Percentiles rank a stretch among this genome's conserved stretches.
These are phyloP conservation scores for Hansenula anomala DNA, from an alignment of 1,139 yeast species.

Conservation along the genomic window DNA sequence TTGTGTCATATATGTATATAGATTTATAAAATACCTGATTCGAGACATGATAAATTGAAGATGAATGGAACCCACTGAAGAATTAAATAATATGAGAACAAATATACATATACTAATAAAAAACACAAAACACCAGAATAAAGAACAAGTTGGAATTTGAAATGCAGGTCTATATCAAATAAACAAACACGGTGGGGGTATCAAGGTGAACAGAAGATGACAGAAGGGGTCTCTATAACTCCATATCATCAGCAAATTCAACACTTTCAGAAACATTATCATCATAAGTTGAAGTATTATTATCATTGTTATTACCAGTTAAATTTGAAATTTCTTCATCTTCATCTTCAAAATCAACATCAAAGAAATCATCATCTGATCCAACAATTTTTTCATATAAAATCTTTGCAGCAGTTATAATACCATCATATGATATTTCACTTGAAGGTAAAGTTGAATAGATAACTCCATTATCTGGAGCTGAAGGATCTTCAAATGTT, in stretches of 20 bases:
- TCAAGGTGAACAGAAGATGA: not conserved
- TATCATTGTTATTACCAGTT: conserved; percentile 26
- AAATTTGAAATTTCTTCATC: conserved; percentile 47
- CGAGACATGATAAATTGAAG: no score
- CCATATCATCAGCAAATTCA: conserved; percentile 73
- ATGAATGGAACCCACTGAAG: no score
- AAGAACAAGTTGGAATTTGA: no score
- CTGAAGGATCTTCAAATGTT: conserved; percentile 7
- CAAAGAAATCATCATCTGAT: conserved; percentile 91
- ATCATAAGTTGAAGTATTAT: conserved; percentile 18
- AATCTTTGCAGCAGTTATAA: conserved; percentile 73
- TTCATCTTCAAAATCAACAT: conserved; percentile 93
- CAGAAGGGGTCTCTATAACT: conserved; percentile 32
- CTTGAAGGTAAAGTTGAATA: conserved; percentile 71
- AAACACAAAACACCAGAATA: no score
- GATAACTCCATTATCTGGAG: conserved; percentile 44
- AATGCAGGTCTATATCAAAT: not conserved
- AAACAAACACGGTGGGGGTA: not conserved
- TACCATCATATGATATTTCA: conserved; percentile 88
- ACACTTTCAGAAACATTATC: conserved; percentile 33
- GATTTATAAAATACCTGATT: no score
- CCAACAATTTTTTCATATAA: conserved; percentile 80
- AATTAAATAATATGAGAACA: not conserved
- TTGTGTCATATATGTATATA: no score
- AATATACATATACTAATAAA: not conserved